phyloP scores from a whole-genome alignment of 1,139 yeast species.

The Saccharomyces hybrid region DNA sequence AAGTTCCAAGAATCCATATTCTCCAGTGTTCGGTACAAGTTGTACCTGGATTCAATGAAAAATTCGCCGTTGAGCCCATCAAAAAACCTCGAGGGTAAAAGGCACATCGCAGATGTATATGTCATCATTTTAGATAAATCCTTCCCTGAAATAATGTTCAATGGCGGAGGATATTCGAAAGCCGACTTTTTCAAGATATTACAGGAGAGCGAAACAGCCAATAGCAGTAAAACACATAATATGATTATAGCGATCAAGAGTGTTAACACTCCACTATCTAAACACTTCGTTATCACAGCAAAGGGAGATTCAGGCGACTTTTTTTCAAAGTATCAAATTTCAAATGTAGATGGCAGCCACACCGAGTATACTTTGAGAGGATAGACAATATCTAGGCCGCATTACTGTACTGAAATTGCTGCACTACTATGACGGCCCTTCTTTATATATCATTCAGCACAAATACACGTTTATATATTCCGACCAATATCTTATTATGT shows the following conservation, averaged over 20 bases:
- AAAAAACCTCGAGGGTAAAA: conserved; percentile 1
- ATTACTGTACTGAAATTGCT: background rate
- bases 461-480: background rate
- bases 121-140: conserved; percentile 5
- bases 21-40: conserved; percentile 10
- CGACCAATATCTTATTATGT: background rate
- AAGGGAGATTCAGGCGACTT: conserved; percentile 15
- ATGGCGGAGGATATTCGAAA: background rate
- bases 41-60: conserved; percentile 9
- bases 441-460: background rate
- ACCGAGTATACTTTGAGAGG: conserved; percentile 15
- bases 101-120: conserved; percentile 10
- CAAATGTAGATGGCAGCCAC: conserved; percentile 12
- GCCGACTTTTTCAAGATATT: background rate
- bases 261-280: conserved; percentile 9
- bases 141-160: background rate
- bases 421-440: background rate
- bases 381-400: background rate
- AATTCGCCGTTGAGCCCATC: background rate
- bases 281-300: conserved; percentile 16
- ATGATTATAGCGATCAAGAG: conserved; percentile 13
- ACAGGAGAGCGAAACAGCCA: conserved; percentile 2
- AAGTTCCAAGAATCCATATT: conserved; percentile 6
- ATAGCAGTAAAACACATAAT: conserved; percentile 9
- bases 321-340: conserved; percentile 11